These are phyloP conservation scores for Bertia moriformis DNA, from an alignment of 2,329 filamentous ascomycete species.

Conservation along the genomic window DNA sequence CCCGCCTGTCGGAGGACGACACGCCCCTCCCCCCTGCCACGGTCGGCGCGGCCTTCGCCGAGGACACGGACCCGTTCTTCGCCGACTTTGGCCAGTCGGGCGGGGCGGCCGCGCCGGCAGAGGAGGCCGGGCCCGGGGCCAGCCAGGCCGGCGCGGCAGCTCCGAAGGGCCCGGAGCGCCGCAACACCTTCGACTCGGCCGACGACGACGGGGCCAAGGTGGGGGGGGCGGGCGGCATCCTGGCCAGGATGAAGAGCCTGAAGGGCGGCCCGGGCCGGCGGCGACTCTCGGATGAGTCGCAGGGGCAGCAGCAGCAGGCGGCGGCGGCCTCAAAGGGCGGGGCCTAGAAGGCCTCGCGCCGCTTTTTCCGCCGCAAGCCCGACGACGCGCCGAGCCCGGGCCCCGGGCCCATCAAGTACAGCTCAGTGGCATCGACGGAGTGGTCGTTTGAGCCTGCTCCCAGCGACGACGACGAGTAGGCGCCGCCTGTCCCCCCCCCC, in stretches of 20 bases:
- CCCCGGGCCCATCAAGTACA: no score
- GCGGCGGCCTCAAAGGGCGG: no score
- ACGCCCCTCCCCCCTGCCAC: conserved; percentile 17
- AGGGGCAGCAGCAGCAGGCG: neutral
- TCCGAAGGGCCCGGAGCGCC: neutral
- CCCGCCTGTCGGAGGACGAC: no score
- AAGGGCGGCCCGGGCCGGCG: neutral
- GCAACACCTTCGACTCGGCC: neutral
- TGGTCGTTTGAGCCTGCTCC: no score
- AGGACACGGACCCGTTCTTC: conserved; percentile 66
- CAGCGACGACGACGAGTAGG: no score
- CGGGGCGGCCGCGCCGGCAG: conserved; percentile 31
- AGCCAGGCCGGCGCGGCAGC: conserved; percentile 12
- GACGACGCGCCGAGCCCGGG: no score
- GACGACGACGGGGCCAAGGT: neutral
- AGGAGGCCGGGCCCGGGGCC: conserved; percentile 17
- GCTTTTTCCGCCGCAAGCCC: no score
- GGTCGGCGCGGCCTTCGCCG: conserved; percentile 13
- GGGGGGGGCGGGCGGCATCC: neutral
- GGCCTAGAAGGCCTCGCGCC: no score
- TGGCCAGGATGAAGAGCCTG: neutral
- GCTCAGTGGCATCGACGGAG: no score
- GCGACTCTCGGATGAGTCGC: neutral
- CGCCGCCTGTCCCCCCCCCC: no score
- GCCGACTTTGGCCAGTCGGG: conserved; percentile 56